Evolutionary conservation across 2,329 filamentous ascomycete species (phyloP).

Genomic region (Penicillium hesseltinei): DNA sequence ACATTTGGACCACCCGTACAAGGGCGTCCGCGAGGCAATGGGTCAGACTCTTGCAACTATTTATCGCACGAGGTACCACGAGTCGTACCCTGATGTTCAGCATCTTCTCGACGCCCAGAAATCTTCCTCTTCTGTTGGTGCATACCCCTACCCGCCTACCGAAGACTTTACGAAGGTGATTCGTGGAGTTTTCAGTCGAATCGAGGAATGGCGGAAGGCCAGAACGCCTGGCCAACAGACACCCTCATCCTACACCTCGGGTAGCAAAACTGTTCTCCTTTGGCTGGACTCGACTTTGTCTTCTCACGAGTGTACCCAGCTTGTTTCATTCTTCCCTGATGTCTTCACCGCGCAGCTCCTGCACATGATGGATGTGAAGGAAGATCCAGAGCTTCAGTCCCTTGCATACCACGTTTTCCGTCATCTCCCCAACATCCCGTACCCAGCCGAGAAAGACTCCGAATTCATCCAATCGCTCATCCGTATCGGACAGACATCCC

Average conservation of each 20-base stretch:
- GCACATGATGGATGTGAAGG: conserved; percentile 99
- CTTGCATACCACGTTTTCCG: conserved; percentile 96
- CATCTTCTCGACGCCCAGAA: conserved; percentile 77
- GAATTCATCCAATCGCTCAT: conserved; percentile 84
- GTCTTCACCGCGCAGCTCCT: conserved; percentile 88
- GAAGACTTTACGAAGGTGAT: conserved; percentile 72
- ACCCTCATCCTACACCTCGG: conserved; percentile 89
- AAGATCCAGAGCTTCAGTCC: conserved; percentile 91
- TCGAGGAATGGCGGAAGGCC: conserved; percentile 85
- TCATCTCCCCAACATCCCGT: conserved; percentile 91
- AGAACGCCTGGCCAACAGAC: conserved; percentile 85
- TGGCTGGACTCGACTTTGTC: conserved; percentile 92
- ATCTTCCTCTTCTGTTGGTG: conserved; percentile 74
- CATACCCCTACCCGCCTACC: conserved; percentile 75
- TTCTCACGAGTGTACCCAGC: conserved; percentile 86
- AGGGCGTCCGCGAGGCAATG: conserved; percentile 92
- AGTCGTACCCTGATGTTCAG: conserved; percentile 80
- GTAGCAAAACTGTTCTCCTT: conserved; percentile 89
- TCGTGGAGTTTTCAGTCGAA: conserved; percentile 69
- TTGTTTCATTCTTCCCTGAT: conserved; percentile 86
- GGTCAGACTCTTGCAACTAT: conserved; percentile 84
- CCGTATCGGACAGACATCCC: conserved; percentile 76
- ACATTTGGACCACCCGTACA: conserved; percentile 96
- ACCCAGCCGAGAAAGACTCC: conserved; percentile 79
- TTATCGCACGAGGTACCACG: conserved; percentile 87